Percentiles rank a stretch among this genome's conserved stretches.
Conservation (phyloP, 139 green algal genomes). For the Chloropicon primus region DNA sequence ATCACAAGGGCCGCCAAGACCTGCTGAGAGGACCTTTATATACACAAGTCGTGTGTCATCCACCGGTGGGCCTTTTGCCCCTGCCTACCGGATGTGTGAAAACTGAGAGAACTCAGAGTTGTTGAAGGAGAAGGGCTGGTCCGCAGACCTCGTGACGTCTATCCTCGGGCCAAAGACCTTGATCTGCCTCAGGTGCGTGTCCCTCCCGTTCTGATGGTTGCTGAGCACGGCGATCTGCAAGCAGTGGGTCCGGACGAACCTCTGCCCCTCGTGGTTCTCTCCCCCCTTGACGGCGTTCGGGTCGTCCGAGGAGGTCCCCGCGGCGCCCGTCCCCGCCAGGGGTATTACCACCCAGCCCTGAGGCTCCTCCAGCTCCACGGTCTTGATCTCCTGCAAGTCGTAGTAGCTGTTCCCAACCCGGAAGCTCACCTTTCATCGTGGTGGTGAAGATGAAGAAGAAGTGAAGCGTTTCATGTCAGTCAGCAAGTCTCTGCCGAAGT, state of each 20-base stretch:
- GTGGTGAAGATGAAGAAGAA: too few relatives aligned
- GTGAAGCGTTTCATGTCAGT: too few relatives aligned
- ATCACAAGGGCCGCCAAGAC: too few relatives aligned
- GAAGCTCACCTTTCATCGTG: slow-evolving; percentile 62
- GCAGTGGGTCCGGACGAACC: slow-evolving; percentile 27
- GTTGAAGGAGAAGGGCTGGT: neutral
- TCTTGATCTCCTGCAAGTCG: slow-evolving; percentile 62
- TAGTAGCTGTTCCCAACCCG: slow-evolving; percentile 56
- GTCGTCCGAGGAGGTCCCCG: neutral
- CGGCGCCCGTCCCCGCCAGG: slow-evolving; percentile 15
- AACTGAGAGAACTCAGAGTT: neutral
- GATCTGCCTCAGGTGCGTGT: slow-evolving; percentile 85
- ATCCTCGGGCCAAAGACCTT: slow-evolving; percentile 48
- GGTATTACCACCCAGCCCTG: slow-evolving; percentile 66
- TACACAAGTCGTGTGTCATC: too few relatives aligned
- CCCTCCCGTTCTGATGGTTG: slow-evolving; percentile 96
- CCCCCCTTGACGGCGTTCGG: neutral
- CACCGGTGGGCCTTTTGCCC: too few relatives aligned
- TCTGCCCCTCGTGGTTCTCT: neutral
- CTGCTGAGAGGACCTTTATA: too few relatives aligned
- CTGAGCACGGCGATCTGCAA: slow-evolving; percentile 47
- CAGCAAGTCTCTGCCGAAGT: too few relatives aligned
- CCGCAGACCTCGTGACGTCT: neutral
- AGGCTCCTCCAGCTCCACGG: slow-evolving; percentile 71
- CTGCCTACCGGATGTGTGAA: too few relatives aligned